These are phyloP conservation scores for Mollisia scopiformis DNA, from an alignment of 2,329 filamentous ascomycete genomes.

Conservation along the genomic window DNA sequence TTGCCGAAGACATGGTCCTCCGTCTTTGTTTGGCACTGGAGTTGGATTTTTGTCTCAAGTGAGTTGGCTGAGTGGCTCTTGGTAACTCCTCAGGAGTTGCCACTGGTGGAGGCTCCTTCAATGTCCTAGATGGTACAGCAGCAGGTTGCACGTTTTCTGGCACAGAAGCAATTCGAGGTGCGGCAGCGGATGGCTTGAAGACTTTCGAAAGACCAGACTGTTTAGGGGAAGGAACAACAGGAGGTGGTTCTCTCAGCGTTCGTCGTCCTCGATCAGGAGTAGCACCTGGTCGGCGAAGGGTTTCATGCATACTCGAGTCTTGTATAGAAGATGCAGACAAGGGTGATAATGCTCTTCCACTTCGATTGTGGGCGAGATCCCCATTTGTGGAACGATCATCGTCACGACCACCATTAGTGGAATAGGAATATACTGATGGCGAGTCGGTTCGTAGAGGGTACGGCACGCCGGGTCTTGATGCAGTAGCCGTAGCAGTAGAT, in stretches of 20 bases:
- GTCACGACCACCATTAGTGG: constrained; percentile 9
- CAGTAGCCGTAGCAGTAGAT: neutral
- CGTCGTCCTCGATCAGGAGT: constrained; percentile 8
- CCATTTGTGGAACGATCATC: constrained; percentile 11
- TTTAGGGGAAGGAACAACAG: neutral
- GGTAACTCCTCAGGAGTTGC: neutral
- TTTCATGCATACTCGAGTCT: constrained; percentile 7
- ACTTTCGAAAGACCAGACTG: neutral
- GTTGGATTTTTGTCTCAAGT: neutral
- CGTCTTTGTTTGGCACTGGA: constrained; percentile 1
- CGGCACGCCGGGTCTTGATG: neutral
- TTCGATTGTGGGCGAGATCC: neutral
- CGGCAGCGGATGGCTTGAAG: neutral
- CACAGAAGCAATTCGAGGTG: neutral
- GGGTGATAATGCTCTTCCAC: constrained; percentile 13
- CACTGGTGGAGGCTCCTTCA: constrained; percentile 1
- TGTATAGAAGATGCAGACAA: constrained; percentile 13
- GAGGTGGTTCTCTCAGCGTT: constrained; percentile 3
- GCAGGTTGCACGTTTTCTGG: neutral
- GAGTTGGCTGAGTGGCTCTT: neutral
- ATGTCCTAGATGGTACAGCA: neutral
- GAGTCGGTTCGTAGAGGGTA: constrained; percentile 17
- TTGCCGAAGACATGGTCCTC: constrained; percentile 10
- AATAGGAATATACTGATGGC: constrained; percentile 11
- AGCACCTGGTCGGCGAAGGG: neutral